These are phyloP conservation scores for Centaurea solstitialis DNA, from an alignment of 129 eudicot species.

Conservation along the genomic window DNA sequence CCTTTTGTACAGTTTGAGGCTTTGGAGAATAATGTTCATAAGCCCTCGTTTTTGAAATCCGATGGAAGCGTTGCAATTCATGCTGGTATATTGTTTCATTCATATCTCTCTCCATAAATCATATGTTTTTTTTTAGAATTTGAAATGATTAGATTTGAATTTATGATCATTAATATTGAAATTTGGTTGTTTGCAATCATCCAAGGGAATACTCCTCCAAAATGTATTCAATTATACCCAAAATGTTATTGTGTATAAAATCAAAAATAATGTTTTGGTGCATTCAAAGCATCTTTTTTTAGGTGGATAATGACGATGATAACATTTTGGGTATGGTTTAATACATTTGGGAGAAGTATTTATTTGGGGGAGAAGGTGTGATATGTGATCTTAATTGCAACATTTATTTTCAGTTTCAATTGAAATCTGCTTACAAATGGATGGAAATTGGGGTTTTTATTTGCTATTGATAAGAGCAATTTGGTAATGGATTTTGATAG, in stretches of 20 bases:
- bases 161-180: neutral
- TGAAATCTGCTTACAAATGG: neutral
- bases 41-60: slow-evolving; percentile 55
- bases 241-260: too few species aligned
- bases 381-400: neutral
- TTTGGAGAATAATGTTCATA: slow-evolving; percentile 32
- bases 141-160: neutral
- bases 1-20: slow-evolving; percentile 51
- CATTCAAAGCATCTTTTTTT: too few species aligned
- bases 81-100: slow-evolving; percentile 83
- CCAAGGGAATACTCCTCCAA: too few species aligned
- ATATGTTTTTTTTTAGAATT: neutral
- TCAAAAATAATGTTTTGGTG: too few species aligned
- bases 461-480: neutral
- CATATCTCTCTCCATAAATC: neutral
- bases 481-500: slow-evolving; percentile 33
- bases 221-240: too few species aligned
- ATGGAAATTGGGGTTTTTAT: neutral
- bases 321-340: too few species aligned
- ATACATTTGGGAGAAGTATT: too few species aligned
- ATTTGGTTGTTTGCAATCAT: neutral
- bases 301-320: too few species aligned
- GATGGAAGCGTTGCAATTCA: slow-evolving; percentile 96
- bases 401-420: neutral
- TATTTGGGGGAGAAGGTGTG: neutral